These are phyloP conservation scores for Atractiella rhizophila DNA, from an alignment of 768 basidiomycete species.

Conservation along the genomic window DNA sequence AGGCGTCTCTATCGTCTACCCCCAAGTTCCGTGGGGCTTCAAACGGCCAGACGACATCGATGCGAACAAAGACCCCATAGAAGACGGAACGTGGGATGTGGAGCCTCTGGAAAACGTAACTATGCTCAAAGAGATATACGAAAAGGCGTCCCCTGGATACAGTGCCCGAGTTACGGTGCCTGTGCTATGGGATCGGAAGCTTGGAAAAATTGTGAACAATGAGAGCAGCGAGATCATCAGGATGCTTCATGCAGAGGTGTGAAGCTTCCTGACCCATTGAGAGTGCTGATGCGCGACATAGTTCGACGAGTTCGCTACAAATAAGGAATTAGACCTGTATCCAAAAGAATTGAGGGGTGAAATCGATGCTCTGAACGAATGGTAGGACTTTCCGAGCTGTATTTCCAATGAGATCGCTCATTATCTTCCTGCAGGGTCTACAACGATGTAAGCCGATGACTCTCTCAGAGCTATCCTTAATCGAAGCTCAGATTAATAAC, in stretches of 20 bases:
- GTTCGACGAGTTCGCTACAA: constrained; percentile 7
- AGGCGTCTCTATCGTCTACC: constrained; percentile 64
- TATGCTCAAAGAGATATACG: constrained; percentile 64
- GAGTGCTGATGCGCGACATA: neutral
- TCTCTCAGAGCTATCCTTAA: no score
- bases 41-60: constrained; percentile 3
- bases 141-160: constrained; percentile 46
- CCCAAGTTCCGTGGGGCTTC: constrained; percentile 29
- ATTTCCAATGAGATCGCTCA: no score
- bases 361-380: constrained; percentile 63
- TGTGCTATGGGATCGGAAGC: constrained; percentile 74
- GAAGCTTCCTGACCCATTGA: no score
- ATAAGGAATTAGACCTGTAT: constrained; percentile 32
- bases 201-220: constrained; percentile 63
- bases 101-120: constrained; percentile 17
- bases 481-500: constrained; percentile 21
- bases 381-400: constrained; percentile 51
- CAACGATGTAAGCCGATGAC: no score
- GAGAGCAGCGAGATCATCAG: constrained; percentile 70
- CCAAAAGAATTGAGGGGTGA: constrained; percentile 42
- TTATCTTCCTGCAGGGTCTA: no score
- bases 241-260: constrained; percentile 52
- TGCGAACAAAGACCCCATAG: constrained; percentile 34
- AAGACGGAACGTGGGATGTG: constrained; percentile 40
- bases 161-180: constrained; percentile 58